A percentile compares a stretch with the other conserved stretches of the same genome.
These are phyloP conservation scores for Moesziomyces sp. DNA, from an alignment of 1,284 basidiomycete genomes.

Conservation along the genomic window DNA sequence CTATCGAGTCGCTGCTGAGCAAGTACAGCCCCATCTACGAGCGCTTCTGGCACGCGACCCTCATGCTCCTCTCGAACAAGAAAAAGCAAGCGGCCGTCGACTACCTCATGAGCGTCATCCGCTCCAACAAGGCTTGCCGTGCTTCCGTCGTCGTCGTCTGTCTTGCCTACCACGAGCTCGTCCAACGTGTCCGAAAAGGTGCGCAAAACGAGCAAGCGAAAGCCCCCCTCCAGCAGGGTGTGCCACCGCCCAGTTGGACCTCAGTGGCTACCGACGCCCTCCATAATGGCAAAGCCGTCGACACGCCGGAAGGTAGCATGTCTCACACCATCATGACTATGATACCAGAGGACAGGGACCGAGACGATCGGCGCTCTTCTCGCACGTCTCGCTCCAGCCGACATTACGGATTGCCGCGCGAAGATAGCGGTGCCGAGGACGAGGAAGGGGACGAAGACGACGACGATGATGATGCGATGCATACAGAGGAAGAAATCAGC, in stretches of 20 bases:
- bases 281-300: slow-evolving; percentile 4
- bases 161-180: slow-evolving; percentile 52
- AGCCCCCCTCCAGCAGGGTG: slow-evolving; percentile 1
- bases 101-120: slow-evolving; percentile 44
- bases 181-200: slow-evolving; percentile 31
- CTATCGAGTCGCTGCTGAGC: slow-evolving; percentile 48
- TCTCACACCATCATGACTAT: slow-evolving; percentile 20
- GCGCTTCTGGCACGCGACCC: slow-evolving; percentile 47
- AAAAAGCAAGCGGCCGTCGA: slow-evolving; percentile 43
- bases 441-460: slow-evolving; percentile 17
- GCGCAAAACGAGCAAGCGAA: slow-evolving; percentile 11
- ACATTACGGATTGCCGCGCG: background rate
- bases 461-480: slow-evolving; percentile 5
- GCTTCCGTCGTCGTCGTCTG: slow-evolving; percentile 53
- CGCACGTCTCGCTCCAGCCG: background rate
- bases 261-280: slow-evolving; percentile 25
- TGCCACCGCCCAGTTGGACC: slow-evolving; percentile 20
- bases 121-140: slow-evolving; percentile 40
- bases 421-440: background rate
- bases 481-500: slow-evolving; percentile 27
- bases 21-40: slow-evolving; percentile 56
- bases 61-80: slow-evolving; percentile 39
- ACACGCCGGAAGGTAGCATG: slow-evolving; percentile 9
- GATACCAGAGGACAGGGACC: slow-evolving; percentile 21
- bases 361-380: slow-evolving; percentile 1